A percentile compares a stretch with the other conserved stretches of the same genome.
Evolutionary conservation across 2,329 filamentous ascomycete species (phyloP).

Genomic region (Byssoonygena ceratinophila): DNA sequence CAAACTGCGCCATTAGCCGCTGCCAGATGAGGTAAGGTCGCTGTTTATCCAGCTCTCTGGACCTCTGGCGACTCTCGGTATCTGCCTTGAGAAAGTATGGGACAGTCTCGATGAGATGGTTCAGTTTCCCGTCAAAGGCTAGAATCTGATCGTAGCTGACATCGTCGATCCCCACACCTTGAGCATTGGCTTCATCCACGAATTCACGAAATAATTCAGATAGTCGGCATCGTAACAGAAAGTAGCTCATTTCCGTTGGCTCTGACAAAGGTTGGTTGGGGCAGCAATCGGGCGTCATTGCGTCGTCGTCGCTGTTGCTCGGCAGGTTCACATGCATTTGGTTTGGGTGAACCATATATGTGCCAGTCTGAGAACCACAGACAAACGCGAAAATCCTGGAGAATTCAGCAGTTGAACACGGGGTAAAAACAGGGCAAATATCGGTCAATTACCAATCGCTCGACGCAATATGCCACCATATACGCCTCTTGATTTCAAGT

Average conservation of each 20-base stretch:
- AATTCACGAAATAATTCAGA: constrained; percentile 34
- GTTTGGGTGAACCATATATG: constrained; percentile 34
- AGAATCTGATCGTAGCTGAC: constrained; percentile 32
- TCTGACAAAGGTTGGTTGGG: constrained; percentile 24
- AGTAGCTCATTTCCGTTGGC: constrained; percentile 39
- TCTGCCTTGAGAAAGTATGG: constrained; percentile 33
- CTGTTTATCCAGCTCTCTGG: constrained; percentile 23
- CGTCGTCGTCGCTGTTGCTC: constrained; percentile 30
- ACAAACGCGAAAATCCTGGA: constrained; percentile 32
- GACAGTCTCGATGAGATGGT: constrained; percentile 24
- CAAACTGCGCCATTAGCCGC: constrained; percentile 28
- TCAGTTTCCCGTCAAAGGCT: constrained; percentile 28
- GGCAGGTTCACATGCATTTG: constrained; percentile 36
- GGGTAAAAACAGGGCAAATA: neutral
- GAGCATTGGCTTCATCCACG: constrained; percentile 28
- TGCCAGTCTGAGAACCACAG: constrained; percentile 37
- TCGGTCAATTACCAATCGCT: constrained; percentile 34
- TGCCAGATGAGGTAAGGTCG: constrained; percentile 29
- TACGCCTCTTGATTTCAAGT: constrained; percentile 32
- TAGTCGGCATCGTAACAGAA: constrained; percentile 34
- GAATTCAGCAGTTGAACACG: neutral
- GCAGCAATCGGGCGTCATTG: constrained; percentile 13
- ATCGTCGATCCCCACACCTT: constrained; percentile 21
- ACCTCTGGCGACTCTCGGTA: constrained; percentile 21
- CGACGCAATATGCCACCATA: constrained; percentile 37